Evolutionary conservation across 169 alveolate species (phyloP), one percentile per base, ranked within the genome.

Genomic region (Cryptosporidium parvum): DNA sequence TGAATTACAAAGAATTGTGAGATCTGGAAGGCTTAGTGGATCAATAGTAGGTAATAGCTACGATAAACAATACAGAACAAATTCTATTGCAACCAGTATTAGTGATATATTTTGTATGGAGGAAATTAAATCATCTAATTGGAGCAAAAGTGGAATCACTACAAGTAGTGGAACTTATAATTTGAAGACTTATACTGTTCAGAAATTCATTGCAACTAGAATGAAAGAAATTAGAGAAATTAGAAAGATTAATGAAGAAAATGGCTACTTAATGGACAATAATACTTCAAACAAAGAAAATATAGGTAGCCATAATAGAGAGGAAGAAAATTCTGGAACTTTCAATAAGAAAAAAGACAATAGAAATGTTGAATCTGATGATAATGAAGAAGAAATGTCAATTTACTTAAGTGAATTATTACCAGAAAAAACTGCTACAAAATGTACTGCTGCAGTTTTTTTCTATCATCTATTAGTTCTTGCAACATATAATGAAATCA

Each of bases 71-170:
- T 21, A 23, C 14, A 69, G 84, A 26, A 33, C 56, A 23, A 37
- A 21, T 37, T 58, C 86, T 18, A 73, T 73, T 6, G 71, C 42
- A 53, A 56, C 67, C 3, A 56, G 67, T 26, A 56, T 56, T 56
- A 73, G 72, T 58, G 86, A 73, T 10, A 21, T 33, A 7, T 59
- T 59, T 33, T 31, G 14, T 18, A 12, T 73, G 37, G 86, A 73
- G 10, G 86, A 73, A 73, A 58, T 31, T 16, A 53, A 68, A 12
- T 56, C 86, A 56, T 33, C 45, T n/a, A 73, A 53, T 23, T 73
- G 86, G 86, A 73, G 86, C 16, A 73, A 31, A 33, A 73, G 86
- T 37, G 86, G 86, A 56, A n/a, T 73, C 10, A 73, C 86, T 7
- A 58, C 70, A 29, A 73, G 86, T 42, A 73, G 86, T 58, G 86